A percentile compares a stretch with the other conserved stretches of the same genome.
Conservation (phyloP, 2,329 filamentous ascomycete species). For the Penicillium digitatum region DNA sequence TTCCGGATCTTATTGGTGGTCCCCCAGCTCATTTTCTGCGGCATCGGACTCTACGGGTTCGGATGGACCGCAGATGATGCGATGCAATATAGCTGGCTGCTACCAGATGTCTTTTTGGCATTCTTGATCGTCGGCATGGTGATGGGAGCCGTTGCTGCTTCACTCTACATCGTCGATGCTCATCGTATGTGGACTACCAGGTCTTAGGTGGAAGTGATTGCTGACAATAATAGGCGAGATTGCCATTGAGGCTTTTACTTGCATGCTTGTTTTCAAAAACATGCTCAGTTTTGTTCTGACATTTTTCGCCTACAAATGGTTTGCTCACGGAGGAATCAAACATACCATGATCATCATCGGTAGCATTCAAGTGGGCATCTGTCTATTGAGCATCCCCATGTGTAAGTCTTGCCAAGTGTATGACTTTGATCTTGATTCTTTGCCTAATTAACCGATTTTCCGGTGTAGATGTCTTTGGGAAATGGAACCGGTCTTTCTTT, state of each 20-base stretch:
- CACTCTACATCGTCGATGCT: slow-evolving; percentile 87
- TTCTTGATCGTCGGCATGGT: slow-evolving; percentile 88
- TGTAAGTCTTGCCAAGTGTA: slow-evolving; percentile 56
- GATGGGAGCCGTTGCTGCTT: slow-evolving; percentile 78
- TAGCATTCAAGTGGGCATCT: slow-evolving; percentile 73
- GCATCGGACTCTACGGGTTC: slow-evolving; percentile 78
- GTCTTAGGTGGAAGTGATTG: background rate
- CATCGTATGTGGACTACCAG: slow-evolving; percentile 61
- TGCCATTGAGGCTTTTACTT: slow-evolving; percentile 82
- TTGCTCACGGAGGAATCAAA: slow-evolving; percentile 57
- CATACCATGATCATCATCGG: slow-evolving; percentile 65
- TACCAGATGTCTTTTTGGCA: slow-evolving; percentile 77
- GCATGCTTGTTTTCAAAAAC: slow-evolving; percentile 90
- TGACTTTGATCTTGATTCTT: background rate
- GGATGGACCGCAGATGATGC: slow-evolving; percentile 65
- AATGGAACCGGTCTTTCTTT: slow-evolving; percentile 70
- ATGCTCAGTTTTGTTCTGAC: slow-evolving; percentile 85
- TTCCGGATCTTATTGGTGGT: slow-evolving; percentile 80
- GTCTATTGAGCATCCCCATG: slow-evolving; percentile 68
- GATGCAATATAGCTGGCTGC: slow-evolving; percentile 63
- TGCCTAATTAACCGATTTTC: background rate
- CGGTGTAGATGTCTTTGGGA: slow-evolving; percentile 67
- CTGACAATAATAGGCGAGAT: slow-evolving; percentile 58
- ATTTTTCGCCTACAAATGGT: slow-evolving; percentile 79
- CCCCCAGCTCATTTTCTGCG: slow-evolving; percentile 73